Conservation (phyloP, 1,284 basidiomycete species). For the Malassezia brasiliensis region DNA sequence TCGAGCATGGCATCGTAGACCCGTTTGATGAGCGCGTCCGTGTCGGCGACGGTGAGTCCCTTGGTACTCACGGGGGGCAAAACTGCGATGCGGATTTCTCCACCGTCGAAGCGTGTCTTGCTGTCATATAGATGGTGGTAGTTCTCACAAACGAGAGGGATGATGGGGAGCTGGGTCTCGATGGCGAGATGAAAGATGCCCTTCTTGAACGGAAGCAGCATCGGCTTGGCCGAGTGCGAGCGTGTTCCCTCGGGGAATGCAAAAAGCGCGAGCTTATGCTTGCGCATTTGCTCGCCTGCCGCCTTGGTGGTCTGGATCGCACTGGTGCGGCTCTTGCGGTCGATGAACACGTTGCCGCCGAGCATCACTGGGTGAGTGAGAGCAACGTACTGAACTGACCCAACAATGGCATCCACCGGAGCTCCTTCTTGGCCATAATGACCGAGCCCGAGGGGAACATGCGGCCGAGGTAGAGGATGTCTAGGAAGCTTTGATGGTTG, state of each 20-base stretch:
- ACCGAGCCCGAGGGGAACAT: constrained; percentile 72
- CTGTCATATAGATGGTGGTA: constrained; percentile 72
- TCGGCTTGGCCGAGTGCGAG: constrained; percentile 36
- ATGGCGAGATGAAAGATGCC: constrained; percentile 94
- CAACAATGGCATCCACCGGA: constrained; percentile 72
- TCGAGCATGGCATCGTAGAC: constrained; percentile 51
- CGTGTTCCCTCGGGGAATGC: constrained; percentile 52
- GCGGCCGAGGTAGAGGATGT: constrained; percentile 60
- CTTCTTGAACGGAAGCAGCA: constrained; percentile 77
- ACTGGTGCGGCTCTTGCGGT: constrained; percentile 67
- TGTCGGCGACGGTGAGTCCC: constrained; percentile 61
- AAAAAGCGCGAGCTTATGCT: constrained; percentile 56
- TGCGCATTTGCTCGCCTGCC: constrained; percentile 74
- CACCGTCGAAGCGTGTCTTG: constrained; percentile 65
- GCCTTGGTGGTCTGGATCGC: constrained; percentile 68
- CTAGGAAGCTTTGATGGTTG: constrained; percentile 66
- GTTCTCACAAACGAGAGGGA: constrained; percentile 87
- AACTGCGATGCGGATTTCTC: constrained; percentile 69
- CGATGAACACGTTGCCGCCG: constrained; percentile 82
- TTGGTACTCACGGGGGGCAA: constrained; percentile 66
- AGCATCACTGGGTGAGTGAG: constrained; percentile 55
- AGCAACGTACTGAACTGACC: constrained; percentile 63
- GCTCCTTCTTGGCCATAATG: constrained; percentile 88
- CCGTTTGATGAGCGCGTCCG: constrained; percentile 57
- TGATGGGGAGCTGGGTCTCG: constrained; percentile 64